These are phyloP conservation scores for Schizosaccharomyces octosporus DNA, from an alignment of 805 yeast genomes.

Conservation along the genomic window DNA sequence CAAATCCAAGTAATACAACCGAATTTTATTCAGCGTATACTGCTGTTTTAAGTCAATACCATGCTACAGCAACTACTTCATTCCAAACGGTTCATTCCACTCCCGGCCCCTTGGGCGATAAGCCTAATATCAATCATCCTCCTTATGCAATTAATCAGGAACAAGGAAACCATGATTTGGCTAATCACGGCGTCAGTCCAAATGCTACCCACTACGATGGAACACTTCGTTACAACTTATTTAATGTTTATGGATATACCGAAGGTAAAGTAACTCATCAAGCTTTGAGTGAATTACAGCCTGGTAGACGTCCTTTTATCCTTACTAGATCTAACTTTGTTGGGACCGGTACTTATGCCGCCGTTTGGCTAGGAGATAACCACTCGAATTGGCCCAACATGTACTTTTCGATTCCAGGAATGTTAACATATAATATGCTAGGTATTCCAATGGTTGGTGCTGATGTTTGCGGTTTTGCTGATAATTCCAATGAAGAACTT, in stretches of 20 bases:
- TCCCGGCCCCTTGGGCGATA: neutral
- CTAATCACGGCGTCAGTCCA: slow-evolving; percentile 13
- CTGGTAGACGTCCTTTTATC: slow-evolving; percentile 28
- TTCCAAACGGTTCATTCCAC: neutral
- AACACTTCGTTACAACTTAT: slow-evolving; percentile 13
- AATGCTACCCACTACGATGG: slow-evolving; percentile 15
- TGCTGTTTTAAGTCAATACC: neutral
- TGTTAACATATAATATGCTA: slow-evolving; percentile 21
- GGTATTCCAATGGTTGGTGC: slow-evolving; percentile 4
- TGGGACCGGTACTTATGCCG: slow-evolving; percentile 59
- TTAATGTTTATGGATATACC: slow-evolving; percentile 12
- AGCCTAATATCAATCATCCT: slow-evolving; percentile 14
- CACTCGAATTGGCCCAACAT: slow-evolving; percentile 58
- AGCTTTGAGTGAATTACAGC: slow-evolving; percentile 4
- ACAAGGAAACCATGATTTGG: slow-evolving; percentile 7
- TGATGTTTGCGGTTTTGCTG: slow-evolving; percentile 4
- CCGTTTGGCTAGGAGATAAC: slow-evolving; percentile 78
- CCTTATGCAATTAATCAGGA: slow-evolving; percentile 15
- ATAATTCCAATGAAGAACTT: slow-evolving; percentile 10
- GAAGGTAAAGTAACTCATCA: slow-evolving; percentile 6
- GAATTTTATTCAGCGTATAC: slow-evolving; percentile 5
- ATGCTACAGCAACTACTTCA: slow-evolving; percentile 5
- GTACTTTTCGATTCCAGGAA: slow-evolving; percentile 47
- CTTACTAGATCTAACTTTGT: slow-evolving; percentile 50
- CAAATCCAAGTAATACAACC: slow-evolving; percentile 5